Evolutionary conservation across 192 early-diverging fungal species (phyloP), one percentile per base, ranked within the genome.

Genomic region (Backusella australiensis): DNA sequence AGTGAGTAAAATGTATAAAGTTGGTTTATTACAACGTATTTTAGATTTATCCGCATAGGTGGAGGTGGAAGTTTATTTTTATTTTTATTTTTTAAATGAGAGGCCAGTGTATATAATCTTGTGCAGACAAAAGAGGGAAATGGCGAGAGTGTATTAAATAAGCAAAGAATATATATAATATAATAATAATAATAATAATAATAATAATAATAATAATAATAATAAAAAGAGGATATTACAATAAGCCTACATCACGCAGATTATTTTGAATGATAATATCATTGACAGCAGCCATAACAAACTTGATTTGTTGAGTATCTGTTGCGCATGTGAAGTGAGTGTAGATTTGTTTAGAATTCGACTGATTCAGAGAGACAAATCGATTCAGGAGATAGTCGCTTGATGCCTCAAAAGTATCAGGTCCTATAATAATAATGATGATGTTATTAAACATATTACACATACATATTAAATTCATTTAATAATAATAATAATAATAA

Each of bases 251-350:
- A n/a, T 71, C 69, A 29, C 69, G 34, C 12, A 71, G 41, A 29
- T 26, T 46, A 71, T 36, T 29, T 46, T 71, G 69, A 72, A 96
- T 92, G 82, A 96, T 93, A 77, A 96, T 94, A 80, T 96, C 94
- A 77, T 94, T 94, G 69, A 95, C 93, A 29, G 93, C 93, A 1
- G 94, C 89, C 94, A 95, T 95, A 77, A 95, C 94, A 82, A 94
- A 94, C 81, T 92, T 93, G 72, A 95, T 92, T 85, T 95, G 94
- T 71, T 84, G 86, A 12, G 94, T 95, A 79, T 95, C 94, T 0
- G 94, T 95, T 4, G 94, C 94, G 78, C 94, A 95, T 4, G 94
- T 95, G 75, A 94, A 94, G 81, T 95, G 94, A 46, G 93, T 91
- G 81, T 95, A 95, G 70, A 95, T 89, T 82, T 93, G 91, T 86